phyloP scores from a whole-genome alignment of 164 flowering plant genomes.

The Chloranthus sessilifolius region DNA sequence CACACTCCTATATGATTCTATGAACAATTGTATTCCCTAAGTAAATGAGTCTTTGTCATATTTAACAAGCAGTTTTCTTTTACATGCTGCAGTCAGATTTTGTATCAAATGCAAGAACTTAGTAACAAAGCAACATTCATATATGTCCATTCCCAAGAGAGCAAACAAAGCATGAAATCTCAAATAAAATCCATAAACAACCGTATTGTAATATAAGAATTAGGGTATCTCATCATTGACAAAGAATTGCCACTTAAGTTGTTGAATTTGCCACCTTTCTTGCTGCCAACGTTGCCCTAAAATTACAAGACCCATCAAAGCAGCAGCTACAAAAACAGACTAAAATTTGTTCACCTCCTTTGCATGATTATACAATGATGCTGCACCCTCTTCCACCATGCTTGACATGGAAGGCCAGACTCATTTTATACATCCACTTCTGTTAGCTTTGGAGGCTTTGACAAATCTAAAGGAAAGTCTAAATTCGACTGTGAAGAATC shows the following conservation, averaged over 20 bases:
- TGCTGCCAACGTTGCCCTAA: slow-evolving; percentile 91
- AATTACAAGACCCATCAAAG: slow-evolving; percentile 91
- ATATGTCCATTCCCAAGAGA: too few relatives aligned
- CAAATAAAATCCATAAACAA: too few relatives aligned
- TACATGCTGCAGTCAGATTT: too few relatives aligned
- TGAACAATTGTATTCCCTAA: too few relatives aligned
- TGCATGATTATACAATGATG: slow-evolving; percentile 65
- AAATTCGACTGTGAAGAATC: slow-evolving; percentile 11
- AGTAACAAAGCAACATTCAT: too few relatives aligned
- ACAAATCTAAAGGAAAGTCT: slow-evolving; percentile 12
- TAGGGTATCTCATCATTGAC: slow-evolving; percentile 53
- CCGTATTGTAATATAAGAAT: too few relatives aligned
- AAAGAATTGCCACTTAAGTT: slow-evolving; percentile 54
- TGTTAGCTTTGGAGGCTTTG: slow-evolving; percentile 5
- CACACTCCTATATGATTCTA: too few relatives aligned
- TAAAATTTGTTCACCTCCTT: slow-evolving; percentile 79
- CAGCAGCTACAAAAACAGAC: slow-evolving; percentile 86
- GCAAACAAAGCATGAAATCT: too few relatives aligned
- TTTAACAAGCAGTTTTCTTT: too few relatives aligned
- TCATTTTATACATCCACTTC: slow-evolving; percentile 33
- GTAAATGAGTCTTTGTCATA: too few relatives aligned
- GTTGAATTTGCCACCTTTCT: slow-evolving; percentile 73
- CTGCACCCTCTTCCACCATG: slow-evolving; percentile 93
- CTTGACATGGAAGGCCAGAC: slow-evolving; percentile 60
- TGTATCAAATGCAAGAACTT: too few relatives aligned